Percentiles rank a stretch among this genome's conserved stretches.
These are phyloP conservation scores for Pichia inconspicua DNA, from an alignment of 1,139 yeast species.

Conservation along the genomic window DNA sequence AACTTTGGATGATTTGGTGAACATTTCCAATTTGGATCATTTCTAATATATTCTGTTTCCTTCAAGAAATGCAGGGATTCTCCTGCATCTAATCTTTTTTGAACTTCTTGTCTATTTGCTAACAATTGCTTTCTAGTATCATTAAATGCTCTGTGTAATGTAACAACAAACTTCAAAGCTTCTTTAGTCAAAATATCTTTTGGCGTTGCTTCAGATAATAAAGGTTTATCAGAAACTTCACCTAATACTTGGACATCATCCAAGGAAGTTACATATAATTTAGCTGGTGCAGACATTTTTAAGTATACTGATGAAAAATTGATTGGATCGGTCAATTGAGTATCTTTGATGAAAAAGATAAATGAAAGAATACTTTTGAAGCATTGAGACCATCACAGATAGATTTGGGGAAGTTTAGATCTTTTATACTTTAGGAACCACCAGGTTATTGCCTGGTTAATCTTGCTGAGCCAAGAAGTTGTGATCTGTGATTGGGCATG, in stretches of 20 bases:
- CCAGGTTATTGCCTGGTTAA: no score
- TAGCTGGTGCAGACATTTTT: slow-evolving; percentile 16
- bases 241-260: slow-evolving; percentile 63
- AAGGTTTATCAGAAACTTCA: slow-evolving; percentile 50
- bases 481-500: not conserved
- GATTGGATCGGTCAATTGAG: no score
- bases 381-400: no score
- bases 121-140: slow-evolving; percentile 49
- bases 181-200: slow-evolving; percentile 42
- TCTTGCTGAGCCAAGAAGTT: no score
- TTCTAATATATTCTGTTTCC: slow-evolving; percentile 59
- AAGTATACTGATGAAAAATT: no score
- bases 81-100: slow-evolving; percentile 53
- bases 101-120: slow-evolving; percentile 53
- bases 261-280: slow-evolving; percentile 28
- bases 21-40: slow-evolving; percentile 71
- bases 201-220: slow-evolving; percentile 44
- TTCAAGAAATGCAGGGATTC: slow-evolving; percentile 51
- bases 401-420: no score
- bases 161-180: slow-evolving; percentile 62
- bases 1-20: slow-evolving; percentile 52
- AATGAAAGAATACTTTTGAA: no score
- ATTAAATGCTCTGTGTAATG: slow-evolving; percentile 67
- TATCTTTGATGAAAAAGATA: no score
- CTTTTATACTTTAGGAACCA: no score